phyloP scores from a whole-genome alignment of 441 rosid species.

The Populus hybrid region DNA sequence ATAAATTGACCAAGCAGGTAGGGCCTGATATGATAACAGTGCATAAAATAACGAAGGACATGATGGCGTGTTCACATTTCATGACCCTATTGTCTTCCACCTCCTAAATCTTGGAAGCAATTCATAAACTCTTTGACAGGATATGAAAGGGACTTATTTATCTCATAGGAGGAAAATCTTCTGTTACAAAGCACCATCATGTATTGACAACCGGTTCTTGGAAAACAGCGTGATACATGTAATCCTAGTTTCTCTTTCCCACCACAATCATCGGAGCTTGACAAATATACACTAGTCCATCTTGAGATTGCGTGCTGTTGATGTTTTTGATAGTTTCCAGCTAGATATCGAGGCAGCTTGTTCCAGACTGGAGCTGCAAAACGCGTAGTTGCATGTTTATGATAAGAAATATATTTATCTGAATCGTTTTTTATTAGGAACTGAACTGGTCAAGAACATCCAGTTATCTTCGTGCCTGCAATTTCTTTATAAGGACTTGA shows the following conservation, averaged over 20 bases:
- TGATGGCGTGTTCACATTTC: not conserved
- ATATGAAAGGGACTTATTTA: not conserved
- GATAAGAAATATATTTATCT: not conserved
- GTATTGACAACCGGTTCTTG: not conserved
- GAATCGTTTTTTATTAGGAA: not conserved
- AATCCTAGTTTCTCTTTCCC: not conserved
- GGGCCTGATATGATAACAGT: not conserved
- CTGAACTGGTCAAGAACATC: not conserved
- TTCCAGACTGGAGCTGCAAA: not conserved
- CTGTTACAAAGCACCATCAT: not conserved
- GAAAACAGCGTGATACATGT: not conserved
- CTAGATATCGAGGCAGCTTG: not conserved
- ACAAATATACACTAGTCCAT: not conserved
- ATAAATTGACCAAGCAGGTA: too few relatives aligned
- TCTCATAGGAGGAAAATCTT: not conserved
- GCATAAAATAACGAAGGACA: not conserved
- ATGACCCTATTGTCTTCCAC: not conserved
- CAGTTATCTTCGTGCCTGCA: not conserved
- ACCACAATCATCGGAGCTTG: not conserved
- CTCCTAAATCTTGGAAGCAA: not conserved
- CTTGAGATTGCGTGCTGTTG: not conserved
- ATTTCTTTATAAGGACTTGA: not conserved
- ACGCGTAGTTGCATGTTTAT: not conserved
- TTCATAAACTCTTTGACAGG: not conserved
- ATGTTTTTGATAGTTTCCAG: not conserved